Conservation (phyloP, 1,284 basidiomycete species). For the Leccinum insolens region DNA sequence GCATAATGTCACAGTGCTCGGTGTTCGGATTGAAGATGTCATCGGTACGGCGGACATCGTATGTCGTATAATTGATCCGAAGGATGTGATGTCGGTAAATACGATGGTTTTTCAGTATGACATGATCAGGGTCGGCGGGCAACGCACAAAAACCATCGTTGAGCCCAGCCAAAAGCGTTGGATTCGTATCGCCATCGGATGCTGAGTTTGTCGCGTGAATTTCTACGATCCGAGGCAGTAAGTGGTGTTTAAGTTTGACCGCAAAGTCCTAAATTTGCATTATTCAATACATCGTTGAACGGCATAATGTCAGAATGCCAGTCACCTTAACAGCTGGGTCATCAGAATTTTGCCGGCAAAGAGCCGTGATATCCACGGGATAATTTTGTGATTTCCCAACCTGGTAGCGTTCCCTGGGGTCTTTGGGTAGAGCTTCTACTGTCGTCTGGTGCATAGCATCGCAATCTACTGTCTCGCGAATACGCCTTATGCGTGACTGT, state of each 20-base stretch:
- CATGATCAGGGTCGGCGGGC: background rate
- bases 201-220: background rate
- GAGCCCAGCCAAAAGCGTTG: background rate
- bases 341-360: background rate
- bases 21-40: background rate
- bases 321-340: background rate
- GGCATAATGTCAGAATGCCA: background rate
- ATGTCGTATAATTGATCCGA: background rate
- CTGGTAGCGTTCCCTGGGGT: background rate
- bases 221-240: background rate
- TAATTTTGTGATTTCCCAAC: background rate
- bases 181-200: background rate
- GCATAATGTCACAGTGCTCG: background rate
- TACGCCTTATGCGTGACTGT: background rate
- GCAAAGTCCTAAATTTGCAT: background rate
- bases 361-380: background rate
- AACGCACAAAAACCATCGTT: fast-evolving
- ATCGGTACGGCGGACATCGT: fast-evolving
- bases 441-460: background rate
- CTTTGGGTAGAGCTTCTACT: background rate
- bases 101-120: background rate
- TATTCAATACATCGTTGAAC: background rate
- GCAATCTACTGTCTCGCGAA: background rate
- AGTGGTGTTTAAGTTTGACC: background rate
- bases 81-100: background rate